Base-by-base conservation (phyloP, 2,329 filamentous ascomycete genomes). In the Verticillium tricorpus region DNA sequence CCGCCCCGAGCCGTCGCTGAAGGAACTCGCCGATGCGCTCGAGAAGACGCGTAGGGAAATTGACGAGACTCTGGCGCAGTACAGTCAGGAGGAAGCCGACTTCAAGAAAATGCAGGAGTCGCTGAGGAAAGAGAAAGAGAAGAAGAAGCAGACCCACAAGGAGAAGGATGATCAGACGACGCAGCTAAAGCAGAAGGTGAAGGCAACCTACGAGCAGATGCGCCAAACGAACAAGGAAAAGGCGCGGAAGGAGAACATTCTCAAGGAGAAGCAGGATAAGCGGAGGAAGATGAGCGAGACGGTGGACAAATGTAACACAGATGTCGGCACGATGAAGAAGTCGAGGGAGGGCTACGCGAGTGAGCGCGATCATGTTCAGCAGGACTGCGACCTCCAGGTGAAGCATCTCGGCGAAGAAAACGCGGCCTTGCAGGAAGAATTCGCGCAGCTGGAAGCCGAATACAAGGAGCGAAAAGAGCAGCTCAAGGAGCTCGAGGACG, bases 131-230 rank as follows among this genome's bases (percentile, higher is more conserved):
- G 92, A 96, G 69, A 89, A 92, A 63, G 91, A 96, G 67, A 85
- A 89, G 58, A 87, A 97, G 72, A 89, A 85, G 69, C 88, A 89
- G 64, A 83, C 88, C 22, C 81, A 95, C 60, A 95, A 91, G 72
- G 92, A 96, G 70, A 97, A 96, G 73, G 94, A 98, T 66, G 92
- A 96, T 69, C 90, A 89, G 58, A 97, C 92, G 57, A 88, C 91
- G 55, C 92, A 93, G 70, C 77, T 97, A 60, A 92, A 90, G 70
- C 89, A 89, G 65, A 89, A 94, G 71, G 88, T 96, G 60, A 89
- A 91, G 59, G 86, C 85, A 56, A 86, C 93, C 6, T 92, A 96
- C 73, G 87, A 92, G 60, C 83, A 91, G 66, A 97, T 96, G 79
- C 87, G 92, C 57, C 84, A 87, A 5, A 89, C 91, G 1, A 90